Base-by-base conservation (phyloP, 2,329 filamentous ascomycete species). In the Fusarium siculi region DNA sequence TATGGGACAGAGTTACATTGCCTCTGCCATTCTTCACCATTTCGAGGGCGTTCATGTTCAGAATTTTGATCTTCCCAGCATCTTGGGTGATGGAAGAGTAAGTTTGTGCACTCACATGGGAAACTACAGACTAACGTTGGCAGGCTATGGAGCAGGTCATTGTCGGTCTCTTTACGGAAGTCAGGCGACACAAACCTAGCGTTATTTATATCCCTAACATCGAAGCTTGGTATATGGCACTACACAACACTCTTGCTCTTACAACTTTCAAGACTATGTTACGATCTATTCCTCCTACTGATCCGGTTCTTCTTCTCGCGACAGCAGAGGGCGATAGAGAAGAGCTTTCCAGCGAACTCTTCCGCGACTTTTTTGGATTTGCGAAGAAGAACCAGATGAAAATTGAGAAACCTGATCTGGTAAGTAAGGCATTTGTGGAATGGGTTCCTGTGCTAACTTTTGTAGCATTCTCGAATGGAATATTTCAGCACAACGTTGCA, bases 11-110 rank as follows among this genome's bases (percentile, higher is more conserved):
- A 90, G 92, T 54, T 98, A 99, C 77, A 86, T 99, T 43, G 91
- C 94, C 36, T 91, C 92, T 53, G 96, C 96, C 9, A 85, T 98
- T 57, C 85, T 98, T 72, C 94, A 97, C 81, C 92, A 97, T 79
- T 92, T 99, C 61, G 96, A 99, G 82, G 94, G 95, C 32, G 88
- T 98, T 5, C 95, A 98, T 82, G 93, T 99, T 6, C 95, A 98
- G 80, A 95, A 93, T 60, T 97, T 99, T 81, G 97, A 98, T 81
- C 87, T 99, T 64, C 91, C 95, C 2, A 96, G 93, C 21, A 87
- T 99, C 63, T 87, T 97, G 66, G 94, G 93, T 64, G 96, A 99
- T 79, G 91, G 93, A 70, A 90, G 94, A 75, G 91, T 91, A 85
- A 84, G 88, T 83, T 28, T 68, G 34, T 44, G 5, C 30, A 9